Evolutionary conservation across 2,329 filamentous ascomycete species (phyloP), one percentile per base, ranked within the genome.

Genomic region (Fusarium sp.): DNA sequence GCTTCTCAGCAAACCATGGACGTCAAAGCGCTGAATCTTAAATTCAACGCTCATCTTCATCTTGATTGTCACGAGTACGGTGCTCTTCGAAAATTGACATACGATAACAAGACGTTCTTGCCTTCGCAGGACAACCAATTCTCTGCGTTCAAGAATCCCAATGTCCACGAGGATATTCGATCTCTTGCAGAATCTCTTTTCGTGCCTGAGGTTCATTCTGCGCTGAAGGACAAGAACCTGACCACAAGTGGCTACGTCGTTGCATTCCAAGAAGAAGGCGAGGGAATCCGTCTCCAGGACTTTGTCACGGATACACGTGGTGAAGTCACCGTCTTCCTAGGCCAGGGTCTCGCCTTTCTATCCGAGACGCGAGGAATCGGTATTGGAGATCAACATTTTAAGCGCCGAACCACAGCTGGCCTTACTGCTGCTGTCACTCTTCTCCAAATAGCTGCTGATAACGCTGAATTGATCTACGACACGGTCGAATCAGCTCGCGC

Each of bases 51-150:
- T 1, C 78, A 79, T 11, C 68, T 79, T 0, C 75, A 75, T 15
- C 72, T 79, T 0, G 78, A 79, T 14, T 75, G 75, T 46, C 78
- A 79, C n/a, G 78, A 79, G 45, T 79, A 78, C n/a, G 68, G 62
- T 1, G 75, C 77, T 11, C 10, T 25, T 11, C 25, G 47, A 12
- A 16, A n/a, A 0, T 8, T 66, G 1, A 34, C 38, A 1, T 49
- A 68, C 5, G 49, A 63, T 2, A 76, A 67, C 18, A 77, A 73
- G 3, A 64, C 62, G 1, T 63, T 72, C 12, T 54, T 66, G 20
- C 75, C 77, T 2, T 61, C 60, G 1, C 67, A 76, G 6, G 78
- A 79, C 10, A 74, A 72, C 5, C 72, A 77, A 3, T 79, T 78
- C 40, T 78, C 78, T 0, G 77, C 78, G 0, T 77, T 77, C 15